Conservation (phyloP, 106 monocot genomes). For the Cymbidium sinense region DNA sequence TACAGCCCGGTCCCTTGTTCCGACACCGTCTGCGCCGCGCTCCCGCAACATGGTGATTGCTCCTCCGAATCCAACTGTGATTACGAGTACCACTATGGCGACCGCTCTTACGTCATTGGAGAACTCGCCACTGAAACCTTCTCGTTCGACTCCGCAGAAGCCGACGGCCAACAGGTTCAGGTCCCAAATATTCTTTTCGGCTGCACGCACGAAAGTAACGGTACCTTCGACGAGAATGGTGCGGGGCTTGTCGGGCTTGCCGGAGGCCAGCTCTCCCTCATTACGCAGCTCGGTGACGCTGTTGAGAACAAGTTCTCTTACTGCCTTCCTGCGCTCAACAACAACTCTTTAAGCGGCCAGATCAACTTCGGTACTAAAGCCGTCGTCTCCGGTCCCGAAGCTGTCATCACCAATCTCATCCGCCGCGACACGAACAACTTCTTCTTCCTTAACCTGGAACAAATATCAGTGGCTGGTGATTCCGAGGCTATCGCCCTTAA, state of each 20-base stretch:
- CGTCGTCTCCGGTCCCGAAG: not conserved
- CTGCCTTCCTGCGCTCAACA: constrained; percentile 20
- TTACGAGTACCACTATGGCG: constrained; percentile 25
- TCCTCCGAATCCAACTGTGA: constrained; percentile 1
- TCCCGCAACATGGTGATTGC: not conserved
- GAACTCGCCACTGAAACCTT: constrained; percentile 33
- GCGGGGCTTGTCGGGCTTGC: constrained; percentile 46
- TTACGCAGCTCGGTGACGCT: constrained; percentile 26
- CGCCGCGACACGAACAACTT: not conserved
- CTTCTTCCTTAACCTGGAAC: constrained; percentile 24
- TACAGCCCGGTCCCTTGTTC: constrained; percentile 20
- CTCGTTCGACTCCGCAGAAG: constrained; percentile 4
- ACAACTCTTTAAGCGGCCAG: constrained; percentile 3
- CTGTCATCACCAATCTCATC: constrained; percentile 15
- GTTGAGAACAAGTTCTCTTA: constrained; percentile 40
- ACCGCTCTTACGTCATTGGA: constrained; percentile 21
- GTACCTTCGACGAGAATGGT: constrained; percentile 11
- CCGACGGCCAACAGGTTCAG: not conserved
- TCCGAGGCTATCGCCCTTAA: no score
- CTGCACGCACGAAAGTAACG: constrained; percentile 19
- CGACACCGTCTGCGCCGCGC: constrained; percentile 1
- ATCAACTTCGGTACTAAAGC: constrained; percentile 24
- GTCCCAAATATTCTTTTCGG: constrained; percentile 22
- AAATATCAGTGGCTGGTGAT: constrained; percentile 13
- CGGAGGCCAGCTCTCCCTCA: constrained; percentile 30